phyloP scores from a whole-genome alignment of 1,284 basidiomycete genomes.

The Coniferiporia weirii region DNA sequence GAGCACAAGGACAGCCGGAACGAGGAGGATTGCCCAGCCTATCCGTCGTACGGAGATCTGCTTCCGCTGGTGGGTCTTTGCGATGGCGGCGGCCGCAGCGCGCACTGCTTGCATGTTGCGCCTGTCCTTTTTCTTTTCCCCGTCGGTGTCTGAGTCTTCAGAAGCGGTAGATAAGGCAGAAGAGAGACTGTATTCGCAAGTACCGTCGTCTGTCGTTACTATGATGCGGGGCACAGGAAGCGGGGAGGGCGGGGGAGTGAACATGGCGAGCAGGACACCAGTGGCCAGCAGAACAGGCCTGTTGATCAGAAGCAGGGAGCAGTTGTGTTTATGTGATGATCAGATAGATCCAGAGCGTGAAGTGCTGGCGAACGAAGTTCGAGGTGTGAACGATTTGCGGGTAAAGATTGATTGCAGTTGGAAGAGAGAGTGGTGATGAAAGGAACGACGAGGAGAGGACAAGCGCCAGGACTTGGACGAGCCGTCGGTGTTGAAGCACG shows the following conservation, averaged over 20 bases:
- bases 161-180: neutral
- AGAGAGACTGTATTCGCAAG: neutral
- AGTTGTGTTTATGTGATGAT: no score
- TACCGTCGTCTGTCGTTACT: conserved; percentile 14
- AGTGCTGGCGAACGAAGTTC: no score
- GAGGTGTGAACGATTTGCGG: no score
- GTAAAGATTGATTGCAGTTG: no score
- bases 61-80: conserved; percentile 30
- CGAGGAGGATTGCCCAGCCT: conserved; percentile 45
- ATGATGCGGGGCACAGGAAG: conserved; percentile 17
- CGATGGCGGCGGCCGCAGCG: conserved; percentile 15
- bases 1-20: conserved; percentile 48
- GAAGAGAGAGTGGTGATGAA: no score
- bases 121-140: conserved; percentile 21
- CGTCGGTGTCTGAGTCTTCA: conserved; percentile 22
- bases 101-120: conserved; percentile 4
- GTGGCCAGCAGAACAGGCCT: no score
- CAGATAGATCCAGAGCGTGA: no score
- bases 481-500: neutral
- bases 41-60: conserved; percentile 38
- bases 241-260: conserved; percentile 23
- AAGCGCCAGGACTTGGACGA: no score
- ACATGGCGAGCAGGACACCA: no score
- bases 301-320: no score
- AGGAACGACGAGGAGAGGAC: no score